Conservation (phyloP, 257 asterid genomes). For the Haberlea rhodopensis region DNA sequence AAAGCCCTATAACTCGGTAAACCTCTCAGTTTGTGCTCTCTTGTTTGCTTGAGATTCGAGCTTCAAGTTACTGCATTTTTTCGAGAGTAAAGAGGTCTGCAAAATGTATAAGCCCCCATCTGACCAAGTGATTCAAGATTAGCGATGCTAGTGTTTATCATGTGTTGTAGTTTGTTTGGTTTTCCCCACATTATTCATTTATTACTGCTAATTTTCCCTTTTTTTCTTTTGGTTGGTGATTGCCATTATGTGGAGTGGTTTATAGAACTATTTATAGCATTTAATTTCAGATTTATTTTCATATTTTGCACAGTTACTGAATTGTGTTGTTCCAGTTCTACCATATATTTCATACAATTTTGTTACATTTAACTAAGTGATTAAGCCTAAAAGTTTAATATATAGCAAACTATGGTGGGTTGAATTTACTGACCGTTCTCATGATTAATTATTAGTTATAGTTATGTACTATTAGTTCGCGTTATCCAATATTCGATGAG, state of each 20-base stretch:
- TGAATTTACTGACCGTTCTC: no score
- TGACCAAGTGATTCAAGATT: slow-evolving; percentile 29
- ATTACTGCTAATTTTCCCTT: slow-evolving; percentile 10
- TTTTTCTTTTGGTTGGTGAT: slow-evolving; percentile 9
- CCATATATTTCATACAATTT: no score
- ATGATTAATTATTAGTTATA: no score
- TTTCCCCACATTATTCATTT: slow-evolving; percentile 6
- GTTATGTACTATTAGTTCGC: no score
- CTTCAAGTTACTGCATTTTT: slow-evolving; percentile 19
- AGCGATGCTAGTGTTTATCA: slow-evolving; percentile 38
- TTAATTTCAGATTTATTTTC: neutral
- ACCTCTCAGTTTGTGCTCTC: neutral
- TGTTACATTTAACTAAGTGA: no score
- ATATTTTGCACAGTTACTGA: neutral
- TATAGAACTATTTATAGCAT: slow-evolving; percentile 19
- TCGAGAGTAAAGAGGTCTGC: slow-evolving; percentile 36
- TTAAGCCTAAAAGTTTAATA: no score
- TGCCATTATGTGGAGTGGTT: slow-evolving; percentile 26
- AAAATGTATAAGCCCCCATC: slow-evolving; percentile 28
- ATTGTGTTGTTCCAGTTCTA: no score
- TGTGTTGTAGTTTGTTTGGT: slow-evolving; percentile 25
- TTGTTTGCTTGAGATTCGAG: slow-evolving; percentile 19
- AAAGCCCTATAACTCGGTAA: slow-evolving; percentile 24
- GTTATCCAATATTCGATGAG: no score
- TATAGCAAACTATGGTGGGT: no score